Base-by-base conservation (phyloP, 2,329 filamentous ascomycete genomes). In the Botryosphaeria agaves region DNA sequence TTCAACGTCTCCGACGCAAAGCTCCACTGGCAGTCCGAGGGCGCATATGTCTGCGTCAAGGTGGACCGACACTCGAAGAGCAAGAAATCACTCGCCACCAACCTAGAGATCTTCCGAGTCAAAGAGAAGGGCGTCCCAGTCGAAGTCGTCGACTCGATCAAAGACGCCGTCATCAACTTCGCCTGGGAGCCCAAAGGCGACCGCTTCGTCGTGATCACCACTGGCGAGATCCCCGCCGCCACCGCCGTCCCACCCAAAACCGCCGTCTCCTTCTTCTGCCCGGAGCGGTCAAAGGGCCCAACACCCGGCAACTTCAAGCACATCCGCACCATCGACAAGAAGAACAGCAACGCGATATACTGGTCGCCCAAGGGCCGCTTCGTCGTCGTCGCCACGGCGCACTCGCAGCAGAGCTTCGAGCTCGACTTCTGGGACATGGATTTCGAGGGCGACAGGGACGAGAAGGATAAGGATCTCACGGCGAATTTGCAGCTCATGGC, bases 321-420 rank as follows among this genome's bases (percentile, higher is more conserved):
- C 52, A 76, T 95, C 42, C 76, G 84, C 39, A 95, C 85, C 6
- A 66, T 93, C 33, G 89, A 98, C 47, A 95, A 95, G 74, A 95
- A 95, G 74, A 95, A 91, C 61, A 93, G 80, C 70, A 98, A 98
- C 51, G 85, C 82, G 41, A 98, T 98, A 49, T 95, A 95, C 72
- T 98, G 89, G 89, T 92, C 84, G 14, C 89, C 89, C 15, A 82
- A 77, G 55, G 89, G 89, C 32, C 77, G 89, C 29, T 98, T 98
- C 48, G 87, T 95, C 21, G 76, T 95, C 28, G 74, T 98, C 32
- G 89, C 84, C 32, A 91, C 89, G 7, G 82, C 98, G 31, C 74
- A 81, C 57, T 94, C 85, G 47, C 76, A 84, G 51, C 82, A 93
- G 57, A 87, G 76, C 59, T 92, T 83, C 40, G 89, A 98, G 39